phyloP scores from a whole-genome alignment of 306 rosid species.

The Inga leiocalycina region DNA sequence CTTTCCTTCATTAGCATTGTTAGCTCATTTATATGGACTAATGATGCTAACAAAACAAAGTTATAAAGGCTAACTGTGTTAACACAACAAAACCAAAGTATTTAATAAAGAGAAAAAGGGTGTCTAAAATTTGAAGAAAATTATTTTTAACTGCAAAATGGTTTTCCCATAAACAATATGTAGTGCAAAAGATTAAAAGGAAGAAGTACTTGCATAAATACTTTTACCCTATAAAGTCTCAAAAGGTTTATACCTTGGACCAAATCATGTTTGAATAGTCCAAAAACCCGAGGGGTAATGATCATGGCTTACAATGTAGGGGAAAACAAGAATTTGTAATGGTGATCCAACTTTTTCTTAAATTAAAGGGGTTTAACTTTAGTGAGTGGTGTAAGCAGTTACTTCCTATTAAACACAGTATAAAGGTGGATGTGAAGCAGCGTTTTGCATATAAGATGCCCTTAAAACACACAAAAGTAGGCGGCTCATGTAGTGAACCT shows the following conservation, averaged over 20 bases:
- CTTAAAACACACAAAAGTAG: conserved; percentile 21
- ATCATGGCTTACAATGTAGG: background rate
- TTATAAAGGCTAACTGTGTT: too few relatives aligned
- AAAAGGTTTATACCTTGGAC: too few relatives aligned
- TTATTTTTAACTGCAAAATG: too few relatives aligned
- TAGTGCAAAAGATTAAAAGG: background rate
- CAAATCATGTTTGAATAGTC: background rate
- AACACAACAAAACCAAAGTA: too few relatives aligned
- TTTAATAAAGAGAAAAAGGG: too few relatives aligned
- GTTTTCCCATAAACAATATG: background rate
- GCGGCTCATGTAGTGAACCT: conserved; percentile 1
- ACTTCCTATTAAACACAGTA: background rate
- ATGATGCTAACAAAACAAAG: too few relatives aligned
- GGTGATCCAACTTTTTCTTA: background rate
- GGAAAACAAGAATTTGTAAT: background rate
- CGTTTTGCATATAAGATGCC: background rate
- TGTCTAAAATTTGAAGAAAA: too few relatives aligned
- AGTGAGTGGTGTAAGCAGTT: background rate
- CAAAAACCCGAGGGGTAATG: background rate
- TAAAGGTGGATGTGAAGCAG: background rate
- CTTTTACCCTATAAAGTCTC: too few relatives aligned
- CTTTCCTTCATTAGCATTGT: too few relatives aligned
- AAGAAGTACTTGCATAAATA: background rate
- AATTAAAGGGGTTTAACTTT: background rate
- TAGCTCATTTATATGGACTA: too few relatives aligned